Evolutionary conservation across 306 rosid genomes (phyloP), one percentile per base, ranked within the genome.

Genomic region (Notholithocarpus densiflorus): DNA sequence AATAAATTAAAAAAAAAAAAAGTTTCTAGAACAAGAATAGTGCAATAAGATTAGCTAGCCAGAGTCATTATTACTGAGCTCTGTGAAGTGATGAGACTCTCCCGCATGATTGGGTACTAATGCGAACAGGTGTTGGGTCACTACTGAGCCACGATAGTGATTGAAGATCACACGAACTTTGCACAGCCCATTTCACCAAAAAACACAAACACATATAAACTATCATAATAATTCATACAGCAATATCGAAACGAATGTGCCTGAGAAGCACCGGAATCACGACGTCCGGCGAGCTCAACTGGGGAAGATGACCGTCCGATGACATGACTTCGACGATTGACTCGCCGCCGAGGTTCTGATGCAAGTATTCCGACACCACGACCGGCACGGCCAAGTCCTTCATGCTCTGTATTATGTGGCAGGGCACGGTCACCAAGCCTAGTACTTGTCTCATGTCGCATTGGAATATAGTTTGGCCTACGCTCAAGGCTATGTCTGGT

Each of bases 371-470:
- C 0, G 95, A 76, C 10, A 93, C 91, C 61, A 87, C 82, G 37
- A 93, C 93, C 2, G 98, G 98, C 23, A 93, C 98, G 0, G 95
- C 97, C 87, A 91, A 75, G 78, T 93, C 98, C 52, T 89, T 91
- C 76, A 80, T 71, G 78, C 98, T 85, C 71, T 93, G 98, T 24
- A 93, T 65, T 54, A 93, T 89, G 56, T 91, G 98, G 70, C 98
- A 93, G 0, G 95, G 97, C 21, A 87, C 91, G 0, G 88, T 80
- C 18, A 90, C 90, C 6, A 81, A 57, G 21, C 71, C 18, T 24
- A 93, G 82, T 2, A 91, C 48, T 17, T 82, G 85, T 74, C 98
- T 89, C 92, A 87, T 77, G 24, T 93, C 98, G 79, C 92, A 86
- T 54, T 87, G 93, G 71, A 93, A 93, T 66, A 91, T 93, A 34